Percentiles rank a stretch among this genome's conserved stretches.
Conservation (phyloP, 1,284 basidiomycete species). For the Apiotrichum brassicae region DNA sequence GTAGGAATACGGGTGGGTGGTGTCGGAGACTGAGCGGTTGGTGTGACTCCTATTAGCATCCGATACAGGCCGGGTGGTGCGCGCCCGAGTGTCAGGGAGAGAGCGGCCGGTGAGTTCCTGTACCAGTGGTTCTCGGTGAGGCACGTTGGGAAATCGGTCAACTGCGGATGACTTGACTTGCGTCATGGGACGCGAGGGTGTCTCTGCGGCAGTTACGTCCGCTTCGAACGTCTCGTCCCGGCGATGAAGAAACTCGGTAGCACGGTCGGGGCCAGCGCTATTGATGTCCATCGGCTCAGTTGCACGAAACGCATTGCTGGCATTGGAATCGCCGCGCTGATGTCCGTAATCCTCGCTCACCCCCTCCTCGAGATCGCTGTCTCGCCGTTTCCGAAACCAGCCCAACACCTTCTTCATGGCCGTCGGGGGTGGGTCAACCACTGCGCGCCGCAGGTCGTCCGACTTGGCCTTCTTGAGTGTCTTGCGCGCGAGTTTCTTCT, state of each 20-base stretch:
- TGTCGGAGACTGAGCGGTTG: too few relatives aligned
- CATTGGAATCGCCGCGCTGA: too few relatives aligned
- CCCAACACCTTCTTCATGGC: constrained; percentile 10
- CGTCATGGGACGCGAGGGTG: constrained; percentile 6
- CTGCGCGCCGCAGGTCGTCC: too few relatives aligned
- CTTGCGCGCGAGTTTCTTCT: neutral
- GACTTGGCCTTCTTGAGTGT: neutral
- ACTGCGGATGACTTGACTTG: too few relatives aligned
- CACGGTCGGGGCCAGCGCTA: neutral
- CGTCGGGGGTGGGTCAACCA: constrained; percentile 1
- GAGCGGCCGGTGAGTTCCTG: too few relatives aligned
- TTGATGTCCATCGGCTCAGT: too few relatives aligned
- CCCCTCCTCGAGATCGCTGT: neutral
- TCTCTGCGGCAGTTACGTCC: constrained; percentile 9
- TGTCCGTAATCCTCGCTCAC: neutral
- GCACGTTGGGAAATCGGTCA: too few relatives aligned
- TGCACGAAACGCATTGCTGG: too few relatives aligned
- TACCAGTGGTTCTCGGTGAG: too few relatives aligned
- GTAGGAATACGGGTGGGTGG: neutral
- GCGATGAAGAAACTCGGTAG: neutral
- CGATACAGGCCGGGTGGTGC: neutral
- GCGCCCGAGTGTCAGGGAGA: too few relatives aligned
- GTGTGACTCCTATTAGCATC: too few relatives aligned
- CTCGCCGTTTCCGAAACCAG: constrained; percentile 1
- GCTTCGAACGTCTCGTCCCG: constrained; percentile 7